These are phyloP conservation scores for Kluyveromyces starmeri DNA, from an alignment of 805 yeast genomes.

Conservation along the genomic window DNA sequence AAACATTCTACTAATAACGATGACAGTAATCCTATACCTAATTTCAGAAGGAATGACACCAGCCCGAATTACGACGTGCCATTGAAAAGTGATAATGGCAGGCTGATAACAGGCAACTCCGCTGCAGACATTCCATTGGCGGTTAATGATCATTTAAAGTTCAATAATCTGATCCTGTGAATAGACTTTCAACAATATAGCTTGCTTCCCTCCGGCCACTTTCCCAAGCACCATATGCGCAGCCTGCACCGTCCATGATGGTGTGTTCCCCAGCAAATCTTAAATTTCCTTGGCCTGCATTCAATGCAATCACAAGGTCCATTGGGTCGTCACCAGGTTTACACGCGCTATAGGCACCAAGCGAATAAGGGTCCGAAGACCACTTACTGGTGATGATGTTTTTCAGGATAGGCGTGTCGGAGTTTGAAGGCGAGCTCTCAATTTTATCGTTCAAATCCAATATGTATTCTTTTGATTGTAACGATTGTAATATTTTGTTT, in stretches of 20 bases:
- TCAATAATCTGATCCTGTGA: slow-evolving; percentile 6
- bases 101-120: background rate
- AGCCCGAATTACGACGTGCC: background rate
- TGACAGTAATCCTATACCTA: background rate
- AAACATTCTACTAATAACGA: background rate
- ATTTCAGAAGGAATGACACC: too few species aligned
- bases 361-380: slow-evolving; percentile 69
- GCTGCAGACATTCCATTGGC: background rate
- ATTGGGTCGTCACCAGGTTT: slow-evolving; percentile 61
- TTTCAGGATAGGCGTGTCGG: slow-evolving; percentile 29
- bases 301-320: slow-evolving; percentile 50
- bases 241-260: slow-evolving; percentile 77
- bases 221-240: slow-evolving; percentile 84
- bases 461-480: slow-evolving; percentile 12
- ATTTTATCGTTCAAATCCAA: background rate
- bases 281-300: slow-evolving; percentile 47
- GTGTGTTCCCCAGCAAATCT: slow-evolving; percentile 93
- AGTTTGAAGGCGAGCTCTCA: background rate
- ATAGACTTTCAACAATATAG: slow-evolving; percentile 22
- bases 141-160: slow-evolving; percentile 6
- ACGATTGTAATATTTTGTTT: slow-evolving; percentile 18
- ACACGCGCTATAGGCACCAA: slow-evolving; percentile 78
- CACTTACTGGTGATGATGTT: slow-evolving; percentile 53
- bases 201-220: slow-evolving; percentile 58
- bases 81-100: background rate